Evolutionary conservation across 495 filamentous ascomycete genomes (phyloP).

Genomic region (Aspergillus funiculosus): DNA sequence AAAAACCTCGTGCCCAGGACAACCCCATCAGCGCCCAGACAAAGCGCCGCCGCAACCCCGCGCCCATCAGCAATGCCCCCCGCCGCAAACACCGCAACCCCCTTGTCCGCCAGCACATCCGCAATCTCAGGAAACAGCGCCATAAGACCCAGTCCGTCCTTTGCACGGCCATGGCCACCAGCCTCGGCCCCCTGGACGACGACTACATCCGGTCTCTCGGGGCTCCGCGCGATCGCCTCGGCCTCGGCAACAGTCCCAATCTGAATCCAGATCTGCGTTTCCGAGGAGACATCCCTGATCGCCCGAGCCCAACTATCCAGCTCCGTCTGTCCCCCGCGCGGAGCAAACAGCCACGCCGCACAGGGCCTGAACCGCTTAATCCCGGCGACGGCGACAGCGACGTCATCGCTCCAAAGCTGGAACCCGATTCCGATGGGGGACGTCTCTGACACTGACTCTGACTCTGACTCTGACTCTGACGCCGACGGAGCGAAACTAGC

Average conservation of each 20-base stretch:
- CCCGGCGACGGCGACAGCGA: conserved; percentile 37
- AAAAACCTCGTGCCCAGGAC: conserved; percentile 71
- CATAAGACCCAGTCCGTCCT: conserved; percentile 52
- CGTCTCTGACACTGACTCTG: conserved; percentile 16
- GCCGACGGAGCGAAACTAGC: too few species aligned
- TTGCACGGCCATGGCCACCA: conserved; percentile 63
- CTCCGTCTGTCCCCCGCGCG: conserved; percentile 38
- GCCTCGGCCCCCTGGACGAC: conserved; percentile 70
- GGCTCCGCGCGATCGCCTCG: conserved; percentile 30
- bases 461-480: too few species aligned
- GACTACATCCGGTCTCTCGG: conserved; percentile 54
- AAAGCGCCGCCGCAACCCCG: conserved; percentile 57
- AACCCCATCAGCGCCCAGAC: conserved; percentile 60
- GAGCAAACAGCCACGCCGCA: conserved; percentile 69
- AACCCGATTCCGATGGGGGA: conserved; percentile 62
- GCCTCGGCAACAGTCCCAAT: conserved; percentile 53
- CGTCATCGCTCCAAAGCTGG: conserved; percentile 49
- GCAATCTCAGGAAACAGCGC: conserved; percentile 52
- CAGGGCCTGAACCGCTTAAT: conserved; percentile 49
- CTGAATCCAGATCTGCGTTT: conserved; percentile 58
- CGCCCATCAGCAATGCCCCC: conserved; percentile 68
- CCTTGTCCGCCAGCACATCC: conserved; percentile 45
- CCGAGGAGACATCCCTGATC: conserved; percentile 38
- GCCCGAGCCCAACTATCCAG: conserved; percentile 50
- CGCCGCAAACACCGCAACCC: conserved; percentile 59